These are phyloP conservation scores for Allium sativum DNA, from an alignment of 106 monocot species.

Conservation along the genomic window DNA sequence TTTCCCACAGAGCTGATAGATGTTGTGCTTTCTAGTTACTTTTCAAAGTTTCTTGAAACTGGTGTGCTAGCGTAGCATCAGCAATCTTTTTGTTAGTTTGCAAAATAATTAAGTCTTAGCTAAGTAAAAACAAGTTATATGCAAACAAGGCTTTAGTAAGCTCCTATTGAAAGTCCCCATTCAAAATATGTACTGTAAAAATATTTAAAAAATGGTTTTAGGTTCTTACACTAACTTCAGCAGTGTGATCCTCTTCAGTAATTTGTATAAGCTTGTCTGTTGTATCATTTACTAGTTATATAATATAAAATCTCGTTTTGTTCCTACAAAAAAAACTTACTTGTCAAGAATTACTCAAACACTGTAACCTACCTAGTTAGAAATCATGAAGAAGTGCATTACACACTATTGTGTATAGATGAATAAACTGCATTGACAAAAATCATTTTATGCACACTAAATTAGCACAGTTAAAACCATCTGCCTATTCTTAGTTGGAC, in stretches of 20 bases:
- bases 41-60: conserved; percentile 73
- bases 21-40: conserved; percentile 81
- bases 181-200: not conserved
- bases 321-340: conserved; percentile 43
- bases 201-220: not conserved
- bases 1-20: conserved; percentile 76
- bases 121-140: not conserved
- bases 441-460: no score
- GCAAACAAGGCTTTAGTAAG: not conserved
- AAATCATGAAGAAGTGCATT: no score
- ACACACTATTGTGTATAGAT: no score
- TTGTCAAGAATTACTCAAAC: no score
- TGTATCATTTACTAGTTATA: conserved; percentile 79
- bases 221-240: conserved; percentile 65
- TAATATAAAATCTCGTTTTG: conserved; percentile 67
- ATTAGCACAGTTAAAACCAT: no score
- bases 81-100: conserved; percentile 78
- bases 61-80: conserved; percentile 93
- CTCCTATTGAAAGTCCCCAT: not conserved
- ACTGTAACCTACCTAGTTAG: no score
- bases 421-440: no score
- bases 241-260: conserved; percentile 61
- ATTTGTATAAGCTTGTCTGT: conserved; percentile 71
- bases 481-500: no score
- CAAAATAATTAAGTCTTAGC: not conserved